Base-by-base conservation (phyloP, 345 rosid species). In the Combretum micranthum region DNA sequence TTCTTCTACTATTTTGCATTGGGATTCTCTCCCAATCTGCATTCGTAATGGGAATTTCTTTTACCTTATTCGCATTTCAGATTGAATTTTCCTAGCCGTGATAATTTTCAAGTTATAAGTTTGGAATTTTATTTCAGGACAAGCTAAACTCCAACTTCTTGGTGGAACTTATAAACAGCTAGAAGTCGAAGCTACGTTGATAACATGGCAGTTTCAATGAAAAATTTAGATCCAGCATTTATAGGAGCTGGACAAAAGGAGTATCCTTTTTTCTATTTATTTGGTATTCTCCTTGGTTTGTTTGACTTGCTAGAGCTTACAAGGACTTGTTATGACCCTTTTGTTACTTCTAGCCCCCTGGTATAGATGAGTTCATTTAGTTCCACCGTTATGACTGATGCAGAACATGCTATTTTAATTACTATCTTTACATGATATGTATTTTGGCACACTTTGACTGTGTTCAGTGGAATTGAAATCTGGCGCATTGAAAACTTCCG, bases 401-500 rank as follows among this genome's bases (percentile, higher is more conserved):
- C 2, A 5, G 9, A 32, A 32, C 0, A 7, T 32, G 39, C 39
- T 32, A 4, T 32, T 21, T 42, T 21, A 44, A 14, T 57, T 11
- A n/a, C 20, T 16, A 20, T 53, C 15, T 12, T 53, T 53, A 6
- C 56, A 39, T 53, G 19, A 15, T 53, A n/a, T n/a, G 21, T 26
- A 21, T 19, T 16, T 53, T 70, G 83, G 83, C 75, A 68, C 14
- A 65, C 50, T 90, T 87, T 87, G 75, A 89, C 88, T 45, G 68
- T 68, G 53, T 59, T 12, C 68, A 89, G 99, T 56, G 99, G 99
- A 46, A 78, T 80, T 73, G 99, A 93, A 65, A 89, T 87, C 63
- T 93, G 99, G 99, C 83, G 97, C 77, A 87, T 89, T 47, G 99
- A 93, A 81, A 74, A 89, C 64, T 93, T 93, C 78, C 95, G 76